These are phyloP conservation scores for Penicillium ochrochloron DNA, from an alignment of 495 filamentous ascomycete genomes.

Conservation along the genomic window DNA sequence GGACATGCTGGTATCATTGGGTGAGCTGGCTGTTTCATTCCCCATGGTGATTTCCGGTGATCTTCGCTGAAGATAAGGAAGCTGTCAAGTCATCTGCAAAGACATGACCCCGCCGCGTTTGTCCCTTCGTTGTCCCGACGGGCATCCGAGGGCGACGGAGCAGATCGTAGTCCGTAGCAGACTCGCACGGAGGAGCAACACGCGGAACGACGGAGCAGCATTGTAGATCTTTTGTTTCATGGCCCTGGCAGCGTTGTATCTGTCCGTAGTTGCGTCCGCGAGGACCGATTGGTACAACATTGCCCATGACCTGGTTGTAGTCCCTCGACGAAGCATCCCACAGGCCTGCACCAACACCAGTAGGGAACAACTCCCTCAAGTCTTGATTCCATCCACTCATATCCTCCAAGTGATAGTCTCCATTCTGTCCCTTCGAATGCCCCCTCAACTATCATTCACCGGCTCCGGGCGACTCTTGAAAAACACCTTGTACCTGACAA, in stretches of 20 bases:
- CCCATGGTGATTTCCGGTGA: not conserved
- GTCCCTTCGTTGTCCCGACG: not conserved
- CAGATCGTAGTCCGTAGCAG: not conserved
- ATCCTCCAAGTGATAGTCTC: not conserved
- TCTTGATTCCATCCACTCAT: not conserved
- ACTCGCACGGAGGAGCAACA: not conserved
- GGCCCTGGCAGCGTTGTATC: not conserved
- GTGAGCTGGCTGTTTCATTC: not conserved
- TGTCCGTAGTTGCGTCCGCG: not conserved
- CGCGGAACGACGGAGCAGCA: not conserved
- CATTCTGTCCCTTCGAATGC: not conserved
- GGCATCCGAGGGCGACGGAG: not conserved
- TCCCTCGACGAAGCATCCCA: not conserved
- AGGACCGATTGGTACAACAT: not conserved
- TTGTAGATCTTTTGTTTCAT: not conserved
- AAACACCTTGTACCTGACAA: conserved; percentile 86
- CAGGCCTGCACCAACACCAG: not conserved
- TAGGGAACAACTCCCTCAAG: not conserved
- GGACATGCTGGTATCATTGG: conserved; percentile 20
- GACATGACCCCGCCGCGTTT: not conserved
- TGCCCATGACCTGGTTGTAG: not conserved
- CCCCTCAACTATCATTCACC: conserved; percentile 55
- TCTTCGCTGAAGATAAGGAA: not conserved
- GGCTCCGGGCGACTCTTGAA: conserved; percentile 90
- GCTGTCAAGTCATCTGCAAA: not conserved